These are phyloP conservation scores for Musa itinerans DNA, from an alignment of 176 grass and related monocot genomes.

Conservation along the genomic window DNA sequence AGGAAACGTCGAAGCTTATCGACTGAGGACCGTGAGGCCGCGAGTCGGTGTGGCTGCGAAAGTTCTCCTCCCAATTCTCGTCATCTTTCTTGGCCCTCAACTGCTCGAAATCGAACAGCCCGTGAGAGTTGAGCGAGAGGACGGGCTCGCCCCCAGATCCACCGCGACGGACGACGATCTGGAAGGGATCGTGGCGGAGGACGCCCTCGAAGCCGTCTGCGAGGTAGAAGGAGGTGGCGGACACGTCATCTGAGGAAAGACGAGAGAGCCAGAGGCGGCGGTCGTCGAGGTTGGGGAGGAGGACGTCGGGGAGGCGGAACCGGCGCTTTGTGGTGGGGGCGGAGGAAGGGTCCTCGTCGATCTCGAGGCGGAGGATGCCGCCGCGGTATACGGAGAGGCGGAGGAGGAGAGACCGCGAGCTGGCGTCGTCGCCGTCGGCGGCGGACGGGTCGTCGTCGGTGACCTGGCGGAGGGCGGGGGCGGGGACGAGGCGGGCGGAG, in stretches of 20 bases:
- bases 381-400: slow-evolving; percentile 66
- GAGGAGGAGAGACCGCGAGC: slow-evolving; percentile 38
- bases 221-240: slow-evolving; percentile 51
- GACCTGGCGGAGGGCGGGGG: slow-evolving; percentile 3
- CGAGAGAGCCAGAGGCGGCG: slow-evolving; percentile 46
- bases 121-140: slow-evolving; percentile 79
- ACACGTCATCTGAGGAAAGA: slow-evolving; percentile 22
- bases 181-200: slow-evolving; percentile 64
- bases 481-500: slow-evolving; percentile 42
- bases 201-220: slow-evolving; percentile 52
- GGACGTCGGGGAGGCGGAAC: slow-evolving; percentile 78
- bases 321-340: slow-evolving; percentile 33
- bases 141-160: slow-evolving; percentile 34
- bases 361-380: slow-evolving; percentile 58
- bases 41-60: slow-evolving; percentile 84
- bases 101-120: slow-evolving; percentile 91
- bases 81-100: slow-evolving; percentile 47
- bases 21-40: slow-evolving; percentile 78
- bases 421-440: neutral
- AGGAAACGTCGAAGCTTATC: slow-evolving; percentile 78
- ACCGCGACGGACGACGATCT: slow-evolving; percentile 45
- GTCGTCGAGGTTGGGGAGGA: slow-evolving; percentile 58
- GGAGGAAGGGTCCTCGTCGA: slow-evolving; percentile 61
- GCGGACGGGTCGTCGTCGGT: slow-evolving; percentile 13
- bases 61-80: slow-evolving; percentile 68